Conservation (phyloP, 2,329 filamentous ascomycete genomes). For the Fusarium sacchari region DNA sequence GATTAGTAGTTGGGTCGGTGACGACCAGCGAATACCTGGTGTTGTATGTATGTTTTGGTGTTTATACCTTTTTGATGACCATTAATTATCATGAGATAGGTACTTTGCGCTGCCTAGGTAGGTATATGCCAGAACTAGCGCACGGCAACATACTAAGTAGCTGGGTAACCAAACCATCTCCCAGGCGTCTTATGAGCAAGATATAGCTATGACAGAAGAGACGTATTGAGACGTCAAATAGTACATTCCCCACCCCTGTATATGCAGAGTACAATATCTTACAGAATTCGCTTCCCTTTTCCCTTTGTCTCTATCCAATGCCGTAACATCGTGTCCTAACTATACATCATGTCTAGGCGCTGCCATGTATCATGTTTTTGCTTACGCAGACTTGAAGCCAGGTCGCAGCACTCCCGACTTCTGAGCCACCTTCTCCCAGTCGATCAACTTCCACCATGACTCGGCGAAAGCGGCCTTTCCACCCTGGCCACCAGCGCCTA, state of each 20-base stretch:
- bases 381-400: slow-evolving; percentile 46
- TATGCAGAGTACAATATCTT: slow-evolving; percentile 48
- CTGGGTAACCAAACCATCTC: not conserved
- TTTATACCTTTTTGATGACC: not conserved
- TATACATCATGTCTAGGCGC: slow-evolving; percentile 5
- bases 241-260: slow-evolving; percentile 44
- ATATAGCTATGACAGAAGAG: not conserved
- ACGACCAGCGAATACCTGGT: slow-evolving; percentile 38
- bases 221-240: slow-evolving; percentile 34
- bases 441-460: slow-evolving; percentile 86
- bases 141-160: not conserved
- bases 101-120: not conserved
- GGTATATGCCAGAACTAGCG: not conserved
- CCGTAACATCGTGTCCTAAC: slow-evolving; percentile 29
- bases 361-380: not conserved
- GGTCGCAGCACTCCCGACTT: slow-evolving; percentile 48
- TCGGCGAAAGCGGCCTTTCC: slow-evolving; percentile 82
- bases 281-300: slow-evolving; percentile 37
- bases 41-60: slow-evolving; percentile 37
- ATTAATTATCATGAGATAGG: not conserved
- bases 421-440: slow-evolving; percentile 80
- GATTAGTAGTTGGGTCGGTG: slow-evolving; percentile 41
- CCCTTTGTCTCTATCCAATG: slow-evolving; percentile 24
- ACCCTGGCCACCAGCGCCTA: slow-evolving; percentile 64
- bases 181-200: not conserved